Conservation (phyloP, 345 rosid genomes). For the Pistacia atlantica region DNA sequence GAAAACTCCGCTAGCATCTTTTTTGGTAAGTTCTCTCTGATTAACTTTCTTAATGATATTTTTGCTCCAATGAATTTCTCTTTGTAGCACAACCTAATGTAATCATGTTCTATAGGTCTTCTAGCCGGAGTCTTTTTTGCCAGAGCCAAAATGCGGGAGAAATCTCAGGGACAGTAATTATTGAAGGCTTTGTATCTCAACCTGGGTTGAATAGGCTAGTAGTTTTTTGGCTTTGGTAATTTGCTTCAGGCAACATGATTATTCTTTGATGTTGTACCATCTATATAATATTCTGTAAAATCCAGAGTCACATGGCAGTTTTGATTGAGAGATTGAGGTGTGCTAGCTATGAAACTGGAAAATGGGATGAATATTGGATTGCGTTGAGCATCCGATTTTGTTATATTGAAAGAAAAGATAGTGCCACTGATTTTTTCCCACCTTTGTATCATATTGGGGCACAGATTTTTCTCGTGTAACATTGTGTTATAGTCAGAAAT, state of each 20-base stretch:
- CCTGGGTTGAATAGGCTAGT: background rate
- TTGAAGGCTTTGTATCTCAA: background rate
- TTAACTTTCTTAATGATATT: background rate
- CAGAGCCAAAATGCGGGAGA: constrained; percentile 83
- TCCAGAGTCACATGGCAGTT: background rate
- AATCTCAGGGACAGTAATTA: constrained; percentile 37
- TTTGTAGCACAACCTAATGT: constrained; percentile 9
- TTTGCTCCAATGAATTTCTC: background rate
- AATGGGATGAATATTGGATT: background rate
- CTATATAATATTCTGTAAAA: background rate
- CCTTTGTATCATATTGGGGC: background rate
- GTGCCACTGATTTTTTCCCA: constrained; percentile 5
- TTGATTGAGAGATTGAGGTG: background rate
- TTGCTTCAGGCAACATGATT: background rate
- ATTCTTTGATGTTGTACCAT: background rate
- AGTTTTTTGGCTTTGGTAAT: background rate
- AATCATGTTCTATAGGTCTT: constrained; percentile 53
- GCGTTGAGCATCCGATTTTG: background rate
- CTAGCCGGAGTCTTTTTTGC: constrained; percentile 92
- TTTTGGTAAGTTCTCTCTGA: constrained; percentile 56
- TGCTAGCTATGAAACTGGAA: background rate
- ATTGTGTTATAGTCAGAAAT: background rate
- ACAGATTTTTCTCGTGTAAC: background rate
- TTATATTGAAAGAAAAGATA: constrained; percentile 8
- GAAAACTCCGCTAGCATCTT: constrained; percentile 93